Evolutionary conservation across 495 filamentous ascomycete species (phyloP).

Genomic region (Oleoguttula mirabilis): DNA sequence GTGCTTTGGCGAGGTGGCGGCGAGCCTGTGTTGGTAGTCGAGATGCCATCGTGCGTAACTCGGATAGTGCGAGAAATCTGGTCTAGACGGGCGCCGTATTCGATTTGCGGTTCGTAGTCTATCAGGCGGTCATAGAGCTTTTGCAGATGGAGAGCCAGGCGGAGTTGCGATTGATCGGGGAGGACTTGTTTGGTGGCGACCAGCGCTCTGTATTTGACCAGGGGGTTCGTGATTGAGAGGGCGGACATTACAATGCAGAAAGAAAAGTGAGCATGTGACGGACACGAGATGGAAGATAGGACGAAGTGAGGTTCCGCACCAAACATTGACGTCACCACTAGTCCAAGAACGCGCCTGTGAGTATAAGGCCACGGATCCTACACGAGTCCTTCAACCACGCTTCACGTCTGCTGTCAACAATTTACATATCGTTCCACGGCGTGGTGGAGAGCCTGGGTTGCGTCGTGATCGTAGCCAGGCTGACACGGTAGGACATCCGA

Average conservation of each 20-base stretch:
- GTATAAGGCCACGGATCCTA: no score
- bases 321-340: no score
- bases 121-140: constrained; percentile 54
- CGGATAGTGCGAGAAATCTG: constrained; percentile 38
- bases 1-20: constrained; percentile 18
- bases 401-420: no score
- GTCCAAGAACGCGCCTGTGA: no score
- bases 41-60: background rate
- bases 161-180: constrained; percentile 55
- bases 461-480: no score
- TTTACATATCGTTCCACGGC: no score
- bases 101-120: constrained; percentile 52
- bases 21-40: constrained; percentile 1
- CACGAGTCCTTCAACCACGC: no score
- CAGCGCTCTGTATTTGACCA: constrained; percentile 54
- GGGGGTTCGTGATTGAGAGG: constrained; percentile 58
- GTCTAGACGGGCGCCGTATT: constrained; percentile 46
- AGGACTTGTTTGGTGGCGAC: constrained; percentile 45
- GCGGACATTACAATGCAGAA: constrained; percentile 13
- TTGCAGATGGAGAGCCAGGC: constrained; percentile 55
- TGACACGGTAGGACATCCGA: no score
- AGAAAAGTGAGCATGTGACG: no score
- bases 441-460: no score
- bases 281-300: no score
- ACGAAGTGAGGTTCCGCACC: no score